Percentiles rank a stretch among this genome's conserved stretches.
These are phyloP conservation scores for Beta corolliflora DNA, from an alignment of 179 eudicot species.

Conservation along the genomic window DNA sequence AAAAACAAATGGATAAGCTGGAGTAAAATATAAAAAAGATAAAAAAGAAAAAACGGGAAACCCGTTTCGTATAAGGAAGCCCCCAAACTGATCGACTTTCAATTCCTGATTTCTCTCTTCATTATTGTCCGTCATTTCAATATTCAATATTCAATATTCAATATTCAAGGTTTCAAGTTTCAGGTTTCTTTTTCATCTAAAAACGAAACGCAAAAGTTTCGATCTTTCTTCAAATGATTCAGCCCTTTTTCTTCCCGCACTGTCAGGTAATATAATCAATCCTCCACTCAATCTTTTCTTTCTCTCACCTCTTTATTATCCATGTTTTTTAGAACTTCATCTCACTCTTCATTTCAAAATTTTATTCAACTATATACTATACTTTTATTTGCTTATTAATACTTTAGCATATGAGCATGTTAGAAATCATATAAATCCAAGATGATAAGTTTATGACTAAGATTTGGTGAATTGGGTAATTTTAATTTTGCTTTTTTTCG, in stretches of 20 bases:
- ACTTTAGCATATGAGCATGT: neutral
- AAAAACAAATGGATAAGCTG: too few relatives aligned
- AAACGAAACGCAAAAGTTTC: constrained; percentile 38
- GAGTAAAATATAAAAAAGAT: neutral
- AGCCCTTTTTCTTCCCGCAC: neutral
- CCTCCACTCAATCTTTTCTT: neutral
- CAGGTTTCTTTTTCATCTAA: constrained; percentile 8
- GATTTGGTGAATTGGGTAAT: neutral
- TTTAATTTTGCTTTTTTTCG: neutral
- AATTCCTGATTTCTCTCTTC: too few relatives aligned
- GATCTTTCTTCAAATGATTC: constrained; percentile 14
- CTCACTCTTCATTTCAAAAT: neutral
- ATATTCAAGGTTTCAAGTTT: constrained; percentile 30
- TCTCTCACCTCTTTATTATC: neutral
- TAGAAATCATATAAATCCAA: neutral
- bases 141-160: too few relatives aligned
- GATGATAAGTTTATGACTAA: neutral
- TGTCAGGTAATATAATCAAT: neutral
- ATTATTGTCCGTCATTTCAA: too few relatives aligned
- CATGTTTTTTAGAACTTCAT: neutral
- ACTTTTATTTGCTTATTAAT: neutral
- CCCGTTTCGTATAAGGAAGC: constrained; percentile 18
- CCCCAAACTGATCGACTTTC: too few relatives aligned
- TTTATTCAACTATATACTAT: neutral
- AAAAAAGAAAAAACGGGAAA: constrained; percentile 14